A percentile compares a stretch with the other conserved stretches of the same genome.
phyloP scores from a whole-genome alignment of 23 red algal genomes.

The Gracilariopsis chorda region DNA sequence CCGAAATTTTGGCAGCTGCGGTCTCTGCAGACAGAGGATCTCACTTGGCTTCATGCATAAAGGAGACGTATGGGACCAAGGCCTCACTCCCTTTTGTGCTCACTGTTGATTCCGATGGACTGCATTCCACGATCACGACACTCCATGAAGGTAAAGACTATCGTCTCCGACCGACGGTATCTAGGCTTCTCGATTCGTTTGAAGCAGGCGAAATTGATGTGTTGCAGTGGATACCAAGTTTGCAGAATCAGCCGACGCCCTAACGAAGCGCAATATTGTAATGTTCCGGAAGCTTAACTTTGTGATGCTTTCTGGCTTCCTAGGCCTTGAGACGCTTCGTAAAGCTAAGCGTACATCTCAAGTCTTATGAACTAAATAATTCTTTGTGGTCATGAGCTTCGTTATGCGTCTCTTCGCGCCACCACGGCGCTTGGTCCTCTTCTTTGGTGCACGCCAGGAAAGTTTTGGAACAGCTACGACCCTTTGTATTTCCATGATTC shows the following conservation, averaged over 20 bases:
- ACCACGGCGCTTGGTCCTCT: too few species aligned
- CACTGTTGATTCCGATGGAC: constrained; percentile 12
- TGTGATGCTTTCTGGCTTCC: background rate
- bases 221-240: constrained; percentile 1
- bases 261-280: constrained; percentile 31
- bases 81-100: background rate
- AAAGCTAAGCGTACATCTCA: background rate
- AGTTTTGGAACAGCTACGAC: too few species aligned
- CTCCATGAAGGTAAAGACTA: constrained; percentile 48
- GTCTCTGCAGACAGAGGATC: constrained; percentile 12
- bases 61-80: background rate
- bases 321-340: background rate
- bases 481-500: too few species aligned
- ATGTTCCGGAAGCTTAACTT: constrained; percentile 28
- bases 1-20: constrained; percentile 23
- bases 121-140: constrained; percentile 18
- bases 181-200: constrained; percentile 12
- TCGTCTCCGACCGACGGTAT: background rate
- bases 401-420: too few species aligned
- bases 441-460: too few species aligned
- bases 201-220: constrained; percentile 2
- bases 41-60: background rate
- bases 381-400: too few species aligned
- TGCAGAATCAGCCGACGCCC: background rate
- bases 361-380: background rate